Evolutionary conservation across 768 basidiomycete species (phyloP).

Genomic region (Termitomyces sp.): DNA sequence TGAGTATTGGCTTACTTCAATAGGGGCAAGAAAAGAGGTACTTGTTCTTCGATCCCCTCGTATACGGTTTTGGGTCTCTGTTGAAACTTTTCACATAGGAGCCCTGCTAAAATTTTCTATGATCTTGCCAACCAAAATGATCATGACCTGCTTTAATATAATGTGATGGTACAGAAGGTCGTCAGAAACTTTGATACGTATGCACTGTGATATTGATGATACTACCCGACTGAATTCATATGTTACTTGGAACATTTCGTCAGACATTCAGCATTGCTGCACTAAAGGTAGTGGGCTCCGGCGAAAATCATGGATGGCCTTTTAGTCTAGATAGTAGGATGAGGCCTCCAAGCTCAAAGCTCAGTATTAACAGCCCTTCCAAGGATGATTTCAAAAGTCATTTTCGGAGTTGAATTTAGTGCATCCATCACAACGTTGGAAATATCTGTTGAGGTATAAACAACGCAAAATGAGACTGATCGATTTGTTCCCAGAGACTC

Average conservation of each 20-base stretch:
- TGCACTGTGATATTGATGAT: background rate
- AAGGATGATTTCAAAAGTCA: no score
- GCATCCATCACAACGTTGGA: no score
- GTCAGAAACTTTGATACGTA: background rate
- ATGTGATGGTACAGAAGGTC: background rate
- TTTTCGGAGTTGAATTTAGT: no score
- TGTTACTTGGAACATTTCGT: background rate
- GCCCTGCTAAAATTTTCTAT: background rate
- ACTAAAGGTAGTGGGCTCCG: background rate
- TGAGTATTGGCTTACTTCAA: background rate
- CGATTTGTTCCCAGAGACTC: no score
- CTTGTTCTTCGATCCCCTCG: background rate
- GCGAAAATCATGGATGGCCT: background rate
- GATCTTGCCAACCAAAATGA: background rate
- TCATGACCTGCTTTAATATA: background rate
- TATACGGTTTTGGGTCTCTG: background rate
- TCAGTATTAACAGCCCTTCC: no score
- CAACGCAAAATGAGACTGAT: no score
- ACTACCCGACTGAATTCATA: background rate
- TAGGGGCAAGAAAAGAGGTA: slow-evolving; percentile 9
- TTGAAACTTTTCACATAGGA: background rate
- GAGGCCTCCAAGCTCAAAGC: no score
- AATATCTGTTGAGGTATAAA: no score
- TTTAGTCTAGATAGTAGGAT: background rate
- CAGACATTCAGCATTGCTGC: background rate